These are phyloP conservation scores for Pleurotus djamor DNA, from an alignment of 768 basidiomycete species.

Conservation along the genomic window DNA sequence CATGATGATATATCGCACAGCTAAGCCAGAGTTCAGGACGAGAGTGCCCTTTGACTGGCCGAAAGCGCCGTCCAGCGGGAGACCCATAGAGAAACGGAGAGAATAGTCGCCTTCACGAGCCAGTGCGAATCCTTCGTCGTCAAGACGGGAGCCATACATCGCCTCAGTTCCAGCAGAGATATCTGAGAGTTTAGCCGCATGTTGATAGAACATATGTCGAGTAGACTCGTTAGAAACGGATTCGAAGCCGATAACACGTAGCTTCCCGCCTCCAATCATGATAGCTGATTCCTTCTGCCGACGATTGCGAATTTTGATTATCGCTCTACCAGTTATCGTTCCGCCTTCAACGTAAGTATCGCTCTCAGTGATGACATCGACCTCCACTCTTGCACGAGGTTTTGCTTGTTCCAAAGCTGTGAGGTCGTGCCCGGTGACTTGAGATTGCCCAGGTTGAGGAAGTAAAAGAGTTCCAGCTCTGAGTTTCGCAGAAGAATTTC, in stretches of 20 bases:
- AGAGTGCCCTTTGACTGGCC: conserved; percentile 61
- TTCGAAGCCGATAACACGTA: conserved; percentile 86
- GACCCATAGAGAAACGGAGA: conserved; percentile 70
- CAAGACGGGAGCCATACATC: conserved; percentile 41
- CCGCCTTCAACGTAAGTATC: conserved; percentile 81
- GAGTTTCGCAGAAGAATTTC: conserved; percentile 55
- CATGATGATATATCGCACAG: conserved; percentile 79
- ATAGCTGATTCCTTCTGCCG: conserved; percentile 56
- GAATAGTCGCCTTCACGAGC: conserved; percentile 66
- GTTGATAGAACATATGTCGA: conserved; percentile 84
- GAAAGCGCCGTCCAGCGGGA: conserved; percentile 53
- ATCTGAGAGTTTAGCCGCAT: conserved; percentile 50
- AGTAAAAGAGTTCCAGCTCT: conserved; percentile 49
- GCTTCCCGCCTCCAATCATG: conserved; percentile 69
- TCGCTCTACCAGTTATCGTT: conserved; percentile 64
- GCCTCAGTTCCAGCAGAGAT: conserved; percentile 42
- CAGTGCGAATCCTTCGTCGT: conserved; percentile 60
- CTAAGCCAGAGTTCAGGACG: conserved; percentile 52
- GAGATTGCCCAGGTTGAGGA: conserved; percentile 21
- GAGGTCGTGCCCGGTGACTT: conserved; percentile 13
- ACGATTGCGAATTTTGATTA: conserved; percentile 58
- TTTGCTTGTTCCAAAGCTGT: conserved; percentile 71
- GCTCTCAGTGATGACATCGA: conserved; percentile 78
- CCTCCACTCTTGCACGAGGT: conserved; percentile 70
- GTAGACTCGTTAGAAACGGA: conserved; percentile 52